A percentile compares a stretch with the other conserved stretches of the same genome.
phyloP scores from a whole-genome alignment of 2,329 filamentous ascomycete species.

The Claviceps fusiformis region DNA sequence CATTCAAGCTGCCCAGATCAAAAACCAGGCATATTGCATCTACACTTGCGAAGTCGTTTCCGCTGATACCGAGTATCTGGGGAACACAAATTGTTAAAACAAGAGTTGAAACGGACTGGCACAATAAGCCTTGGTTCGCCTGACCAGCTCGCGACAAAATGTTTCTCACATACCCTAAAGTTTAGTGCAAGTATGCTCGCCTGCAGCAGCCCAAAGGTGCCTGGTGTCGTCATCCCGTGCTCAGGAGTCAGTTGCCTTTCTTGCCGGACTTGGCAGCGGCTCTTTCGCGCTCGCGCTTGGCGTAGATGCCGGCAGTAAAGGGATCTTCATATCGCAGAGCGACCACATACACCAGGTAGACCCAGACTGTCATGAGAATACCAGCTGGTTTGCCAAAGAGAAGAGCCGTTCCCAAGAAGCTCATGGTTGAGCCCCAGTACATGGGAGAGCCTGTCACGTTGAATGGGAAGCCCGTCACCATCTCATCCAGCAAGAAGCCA shows the following conservation, averaged over 20 bases:
- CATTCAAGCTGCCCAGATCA: too few species aligned
- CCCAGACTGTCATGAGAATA: constrained; percentile 58
- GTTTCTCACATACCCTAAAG: too few species aligned
- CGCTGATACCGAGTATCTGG: too few species aligned
- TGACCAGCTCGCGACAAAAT: too few species aligned
- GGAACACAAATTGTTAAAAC: too few species aligned
- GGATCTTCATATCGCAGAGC: constrained; percentile 84
- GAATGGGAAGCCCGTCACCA: constrained; percentile 92
- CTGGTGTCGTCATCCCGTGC: not conserved
- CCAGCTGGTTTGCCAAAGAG: constrained; percentile 82
- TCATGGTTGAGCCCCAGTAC: constrained; percentile 91
- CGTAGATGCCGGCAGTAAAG: constrained; percentile 87
- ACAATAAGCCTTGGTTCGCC: too few species aligned
- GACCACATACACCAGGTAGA: constrained; percentile 64
- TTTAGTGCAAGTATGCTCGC: too few species aligned
- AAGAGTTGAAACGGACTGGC: too few species aligned
- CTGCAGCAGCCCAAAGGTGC: too few species aligned
- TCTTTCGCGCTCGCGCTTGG: constrained; percentile 57
- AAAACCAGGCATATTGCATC: too few species aligned
- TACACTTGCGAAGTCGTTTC: too few species aligned
- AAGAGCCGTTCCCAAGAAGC: constrained; percentile 78
- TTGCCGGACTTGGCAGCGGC: constrained; percentile 32
- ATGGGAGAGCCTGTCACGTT: constrained; percentile 83
- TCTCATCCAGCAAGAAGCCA: constrained; percentile 90
- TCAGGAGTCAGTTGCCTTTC: constrained; percentile 32